phyloP scores from a whole-genome alignment of 2,329 filamentous ascomycete species.

The Colletotrichum tofieldiae region DNA sequence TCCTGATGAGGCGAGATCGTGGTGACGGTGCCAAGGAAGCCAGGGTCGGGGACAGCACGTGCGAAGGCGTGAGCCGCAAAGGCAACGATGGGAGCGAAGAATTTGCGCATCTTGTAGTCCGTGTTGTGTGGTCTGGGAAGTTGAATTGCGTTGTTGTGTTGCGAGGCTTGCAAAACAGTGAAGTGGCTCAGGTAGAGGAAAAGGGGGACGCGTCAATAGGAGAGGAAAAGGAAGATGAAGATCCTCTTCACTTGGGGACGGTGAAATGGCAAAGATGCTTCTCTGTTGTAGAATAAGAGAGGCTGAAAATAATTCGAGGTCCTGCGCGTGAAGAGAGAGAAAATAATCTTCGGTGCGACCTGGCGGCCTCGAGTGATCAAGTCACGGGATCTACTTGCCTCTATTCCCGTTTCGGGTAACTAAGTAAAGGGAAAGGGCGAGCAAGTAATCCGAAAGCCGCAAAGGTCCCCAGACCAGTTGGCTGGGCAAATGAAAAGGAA shows the following conservation, averaged over 20 bases:
- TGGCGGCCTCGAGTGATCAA: not conserved
- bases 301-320: too few species aligned
- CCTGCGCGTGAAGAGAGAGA: too few species aligned
- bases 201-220: not conserved
- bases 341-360: too few species aligned
- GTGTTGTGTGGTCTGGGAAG: not conserved
- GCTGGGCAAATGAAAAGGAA: not conserved
- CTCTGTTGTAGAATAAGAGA: not conserved
- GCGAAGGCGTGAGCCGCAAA: slow-evolving; percentile 8
- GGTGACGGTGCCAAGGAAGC: not conserved
- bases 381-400: slow-evolving; percentile 9
- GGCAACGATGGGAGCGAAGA: slow-evolving; percentile 11
- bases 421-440: too few species aligned
- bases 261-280: not conserved
- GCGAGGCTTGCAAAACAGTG: not conserved
- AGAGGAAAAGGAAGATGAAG: not conserved
- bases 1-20: not conserved
- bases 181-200: not conserved
- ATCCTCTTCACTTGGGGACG: not conserved
- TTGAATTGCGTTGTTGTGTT: too few species aligned
- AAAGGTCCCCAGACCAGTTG: not conserved
- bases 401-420: not conserved
- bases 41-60: not conserved
- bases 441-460: not conserved
- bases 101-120: slow-evolving; percentile 14